Percentiles rank a stretch among this genome's conserved stretches.
phyloP scores from a whole-genome alignment of 805 yeast species.

The Yarrowia sp. region DNA sequence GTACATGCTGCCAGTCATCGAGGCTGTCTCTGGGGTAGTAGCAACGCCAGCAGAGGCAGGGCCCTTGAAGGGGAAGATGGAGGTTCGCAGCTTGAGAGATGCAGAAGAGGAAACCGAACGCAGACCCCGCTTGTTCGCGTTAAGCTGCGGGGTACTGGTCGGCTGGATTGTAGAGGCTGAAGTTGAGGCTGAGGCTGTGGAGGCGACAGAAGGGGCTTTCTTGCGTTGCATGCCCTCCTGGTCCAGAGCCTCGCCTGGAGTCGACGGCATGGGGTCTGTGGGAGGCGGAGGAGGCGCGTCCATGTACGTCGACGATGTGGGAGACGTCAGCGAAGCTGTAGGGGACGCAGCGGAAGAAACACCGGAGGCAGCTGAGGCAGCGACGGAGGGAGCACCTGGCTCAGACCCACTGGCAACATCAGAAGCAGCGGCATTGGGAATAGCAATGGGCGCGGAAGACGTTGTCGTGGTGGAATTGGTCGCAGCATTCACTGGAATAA shows the following conservation, averaged over 20 bases:
- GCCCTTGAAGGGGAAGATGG: constrained; percentile 17
- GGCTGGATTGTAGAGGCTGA: too few relatives aligned
- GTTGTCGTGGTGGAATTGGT: neutral
- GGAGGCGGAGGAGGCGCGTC: constrained; percentile 1
- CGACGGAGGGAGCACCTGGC: too few relatives aligned
- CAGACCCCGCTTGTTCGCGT: neutral
- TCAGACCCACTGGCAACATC: too few relatives aligned
- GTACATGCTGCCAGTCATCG: neutral
- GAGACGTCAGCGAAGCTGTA: neutral
- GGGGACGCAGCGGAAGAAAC: neutral
- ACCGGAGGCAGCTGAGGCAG: too few relatives aligned
- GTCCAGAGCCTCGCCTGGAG: neutral
- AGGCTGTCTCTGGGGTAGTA: constrained; percentile 4
- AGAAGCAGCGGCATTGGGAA: too few relatives aligned
- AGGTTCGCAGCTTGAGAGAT: constrained; percentile 7
- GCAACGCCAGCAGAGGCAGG: neutral
- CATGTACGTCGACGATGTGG: neutral
- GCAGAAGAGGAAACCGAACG: constrained; percentile 19
- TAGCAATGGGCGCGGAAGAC: neutral
- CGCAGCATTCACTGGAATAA: neutral
- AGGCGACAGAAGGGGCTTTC: neutral
- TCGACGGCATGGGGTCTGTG: neutral
- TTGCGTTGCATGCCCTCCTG: neutral
- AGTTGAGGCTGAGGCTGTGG: too few relatives aligned
- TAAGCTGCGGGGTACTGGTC: neutral